Conservation (phyloP, 768 basidiomycete genomes). For the Trametes gibbosa region DNA sequence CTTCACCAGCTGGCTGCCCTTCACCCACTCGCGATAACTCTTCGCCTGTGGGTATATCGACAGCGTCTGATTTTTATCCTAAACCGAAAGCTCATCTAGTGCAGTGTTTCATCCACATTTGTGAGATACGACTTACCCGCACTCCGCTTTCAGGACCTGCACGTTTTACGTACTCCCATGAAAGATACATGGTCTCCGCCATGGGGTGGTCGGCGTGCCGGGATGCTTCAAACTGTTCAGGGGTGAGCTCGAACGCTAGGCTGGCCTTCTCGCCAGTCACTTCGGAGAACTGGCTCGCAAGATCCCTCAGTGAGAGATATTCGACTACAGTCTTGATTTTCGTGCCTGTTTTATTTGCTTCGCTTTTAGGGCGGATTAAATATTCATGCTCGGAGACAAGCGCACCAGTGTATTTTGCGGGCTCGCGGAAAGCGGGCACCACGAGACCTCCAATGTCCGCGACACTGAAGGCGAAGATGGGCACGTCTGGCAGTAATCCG, state of each 20-base stretch:
- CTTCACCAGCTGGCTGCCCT: slow-evolving; percentile 7
- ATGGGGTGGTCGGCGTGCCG: slow-evolving; percentile 8
- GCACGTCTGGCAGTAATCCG: slow-evolving; percentile 5
- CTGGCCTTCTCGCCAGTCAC: slow-evolving; percentile 12
- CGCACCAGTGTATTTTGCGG: slow-evolving; percentile 7
- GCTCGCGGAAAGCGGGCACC: slow-evolving; percentile 12
- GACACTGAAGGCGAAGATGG: slow-evolving; percentile 10
- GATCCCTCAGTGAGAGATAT: slow-evolving; percentile 4
- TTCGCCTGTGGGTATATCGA: slow-evolving; percentile 11
- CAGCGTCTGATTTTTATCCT: slow-evolving; percentile 7
- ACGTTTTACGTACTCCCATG: slow-evolving; percentile 3
- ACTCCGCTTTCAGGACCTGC: slow-evolving; percentile 3
- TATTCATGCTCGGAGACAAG: no score
- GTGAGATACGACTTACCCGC: not conserved
- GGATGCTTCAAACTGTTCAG: slow-evolving; percentile 6
- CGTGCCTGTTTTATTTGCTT: not conserved
- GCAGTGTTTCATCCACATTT: not conserved
- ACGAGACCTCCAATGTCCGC: slow-evolving; percentile 7
- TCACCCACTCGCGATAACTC: slow-evolving; percentile 10
- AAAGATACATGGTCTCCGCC: slow-evolving; percentile 11
- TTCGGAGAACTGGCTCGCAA: slow-evolving; percentile 6
- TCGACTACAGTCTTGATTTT: slow-evolving; percentile 14
- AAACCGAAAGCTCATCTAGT: not conserved
- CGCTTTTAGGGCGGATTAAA: no score
- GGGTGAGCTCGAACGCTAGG: slow-evolving; percentile 12